Conservation (phyloP, 257 asterid species). For the Jasminum sambac region DNA sequence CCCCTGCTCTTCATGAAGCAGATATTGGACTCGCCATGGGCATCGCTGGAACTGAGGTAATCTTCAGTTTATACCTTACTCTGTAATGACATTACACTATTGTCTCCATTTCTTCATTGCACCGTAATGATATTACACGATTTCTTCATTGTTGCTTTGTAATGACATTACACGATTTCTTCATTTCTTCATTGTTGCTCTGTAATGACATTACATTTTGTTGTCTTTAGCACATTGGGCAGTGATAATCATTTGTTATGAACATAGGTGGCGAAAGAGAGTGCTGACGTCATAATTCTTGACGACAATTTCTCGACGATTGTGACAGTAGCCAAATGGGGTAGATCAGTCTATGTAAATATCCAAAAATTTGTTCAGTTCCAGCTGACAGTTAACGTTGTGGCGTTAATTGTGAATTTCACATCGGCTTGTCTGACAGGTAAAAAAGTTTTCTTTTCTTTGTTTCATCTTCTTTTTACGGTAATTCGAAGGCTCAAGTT, state of each 20-base stretch:
- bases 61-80: background rate
- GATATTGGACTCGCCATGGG: conserved; percentile 99
- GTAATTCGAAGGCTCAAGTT: background rate
- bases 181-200: background rate
- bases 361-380: conserved; percentile 90
- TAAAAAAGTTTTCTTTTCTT: conserved; percentile 20
- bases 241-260: conserved; percentile 6
- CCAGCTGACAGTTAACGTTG: conserved; percentile 84
- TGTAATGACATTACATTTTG: background rate
- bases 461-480: background rate
- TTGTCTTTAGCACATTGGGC: background rate
- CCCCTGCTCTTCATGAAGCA: conserved; percentile 99
- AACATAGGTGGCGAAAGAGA: conserved; percentile 85
- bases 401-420: conserved; percentile 82
- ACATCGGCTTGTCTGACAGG: conserved; percentile 85
- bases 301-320: conserved; percentile 94
- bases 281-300: conserved; percentile 86
- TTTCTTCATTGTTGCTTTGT: background rate
- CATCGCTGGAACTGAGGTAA: conserved; percentile 95
- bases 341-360: conserved; percentile 82
- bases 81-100: background rate
- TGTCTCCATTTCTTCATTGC: background rate
- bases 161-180: background rate
- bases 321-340: conserved; percentile 91
- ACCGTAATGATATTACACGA: background rate